Base-by-base conservation (phyloP, 2,329 filamentous ascomycete species). In the Trichophyton equinum region DNA sequence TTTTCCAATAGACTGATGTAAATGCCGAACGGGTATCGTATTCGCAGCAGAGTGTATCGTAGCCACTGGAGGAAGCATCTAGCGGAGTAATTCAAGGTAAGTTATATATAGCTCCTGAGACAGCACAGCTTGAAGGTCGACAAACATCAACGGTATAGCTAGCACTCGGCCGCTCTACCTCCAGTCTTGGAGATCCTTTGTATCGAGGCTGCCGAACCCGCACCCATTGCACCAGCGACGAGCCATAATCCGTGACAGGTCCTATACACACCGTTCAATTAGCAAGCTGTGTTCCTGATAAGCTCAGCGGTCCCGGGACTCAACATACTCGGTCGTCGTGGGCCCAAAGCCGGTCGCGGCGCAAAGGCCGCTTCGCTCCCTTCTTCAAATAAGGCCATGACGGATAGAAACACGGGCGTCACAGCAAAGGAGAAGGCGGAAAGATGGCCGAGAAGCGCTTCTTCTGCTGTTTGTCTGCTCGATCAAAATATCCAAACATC, bases 1-100 rank as follows among this genome's bases (percentile, higher is more conserved):
- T 72, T 99, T 99, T 77, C 97, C 97, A 5, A 97, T 82, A 0
- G 94, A 97, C n/a, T 94, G 95, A 72, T 99, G 94, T 46, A 99
- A 82, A 71, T 96, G 91, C 68, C 94, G 92, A n/a, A 89, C 88
- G 11, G 94, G 92, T 53, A 99, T 88, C 1, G 89, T 88, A 72
- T 96, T 91, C 62, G 86, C 90, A 20, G 91, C 85, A 64, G 82
- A 85, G 65, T 85, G 82, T 59, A 85, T 78, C 70, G 89, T 82
- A 40, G 89, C 91, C 49, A 86, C 79, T 1, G 94, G 92, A 2
- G 92, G 91, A 25, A 95, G 80, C 84, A 97, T 92, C 89, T 94
- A 68, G 36, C 40, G 2, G 49, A 62, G 18, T 57, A 58, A 53
- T 57, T 61, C 60, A 61, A 55, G 47, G 58, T 65, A 56, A 68